Conservation (phyloP, 2,329 filamentous ascomycete genomes). For the Verticillium albo-atrum region DNA sequence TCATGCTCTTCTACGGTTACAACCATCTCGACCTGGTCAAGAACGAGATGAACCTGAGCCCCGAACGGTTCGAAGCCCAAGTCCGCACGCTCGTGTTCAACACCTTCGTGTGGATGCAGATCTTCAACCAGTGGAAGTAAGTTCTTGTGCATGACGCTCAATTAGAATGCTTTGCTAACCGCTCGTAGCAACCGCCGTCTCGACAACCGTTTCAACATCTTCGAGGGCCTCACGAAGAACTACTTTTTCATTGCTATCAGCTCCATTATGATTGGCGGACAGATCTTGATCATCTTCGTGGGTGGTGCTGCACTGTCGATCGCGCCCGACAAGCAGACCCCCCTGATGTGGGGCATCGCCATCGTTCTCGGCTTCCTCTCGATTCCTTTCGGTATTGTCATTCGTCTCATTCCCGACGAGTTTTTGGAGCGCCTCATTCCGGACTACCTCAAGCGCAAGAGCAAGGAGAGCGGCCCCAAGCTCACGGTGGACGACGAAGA, state of each 20-base stretch:
- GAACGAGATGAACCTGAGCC: constrained; percentile 4
- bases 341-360: constrained; percentile 82
- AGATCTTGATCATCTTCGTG: constrained; percentile 85
- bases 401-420: constrained; percentile 78
- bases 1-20: constrained; percentile 77
- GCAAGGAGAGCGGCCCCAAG: constrained; percentile 40
- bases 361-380: constrained; percentile 81
- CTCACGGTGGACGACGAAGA: constrained; percentile 61
- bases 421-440: constrained; percentile 51
- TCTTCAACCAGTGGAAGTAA: constrained; percentile 96
- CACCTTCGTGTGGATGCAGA: constrained; percentile 99
- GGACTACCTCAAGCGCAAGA: constrained; percentile 45
- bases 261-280: constrained; percentile 79
- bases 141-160: constrained; percentile 25
- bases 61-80: constrained; percentile 28
- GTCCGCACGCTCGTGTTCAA: constrained; percentile 89
- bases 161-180: constrained; percentile 13
- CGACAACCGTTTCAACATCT: constrained; percentile 93
- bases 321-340: constrained; percentile 53
- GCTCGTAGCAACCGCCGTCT: constrained; percentile 71
- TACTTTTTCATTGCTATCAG: constrained; percentile 88
- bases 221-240: constrained; percentile 81
- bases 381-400: constrained; percentile 74
- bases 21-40: constrained; percentile 20
- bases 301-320: constrained; percentile 80